Evolutionary conservation across 345 rosid genomes (phyloP).

Genomic region (Heritiera littoralis): DNA sequence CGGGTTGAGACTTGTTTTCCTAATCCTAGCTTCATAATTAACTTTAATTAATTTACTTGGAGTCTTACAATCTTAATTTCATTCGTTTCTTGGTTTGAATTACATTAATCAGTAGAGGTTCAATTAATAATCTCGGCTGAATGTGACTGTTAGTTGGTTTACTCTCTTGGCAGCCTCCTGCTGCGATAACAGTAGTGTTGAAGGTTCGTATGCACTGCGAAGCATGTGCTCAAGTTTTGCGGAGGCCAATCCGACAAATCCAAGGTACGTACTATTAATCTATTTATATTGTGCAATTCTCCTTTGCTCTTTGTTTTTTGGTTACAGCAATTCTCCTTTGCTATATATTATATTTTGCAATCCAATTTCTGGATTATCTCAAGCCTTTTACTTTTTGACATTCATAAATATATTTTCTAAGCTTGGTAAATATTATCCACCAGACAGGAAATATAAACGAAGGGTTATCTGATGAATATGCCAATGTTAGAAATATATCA

Average conservation of each 20-base stretch:
- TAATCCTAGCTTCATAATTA: neutral
- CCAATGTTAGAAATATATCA: neutral
- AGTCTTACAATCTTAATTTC: neutral
- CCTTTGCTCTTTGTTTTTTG: too few species aligned
- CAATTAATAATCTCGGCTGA: neutral
- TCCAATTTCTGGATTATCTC: neutral
- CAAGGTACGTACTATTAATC: neutral
- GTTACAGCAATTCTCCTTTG: too few species aligned
- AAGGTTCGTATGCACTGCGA: slow-evolving; percentile 70
- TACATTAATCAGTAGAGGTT: too few species aligned
- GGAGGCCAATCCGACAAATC: slow-evolving; percentile 49
- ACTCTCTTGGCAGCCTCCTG: slow-evolving; percentile 42
- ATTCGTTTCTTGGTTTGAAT: too few species aligned
- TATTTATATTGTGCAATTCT: neutral
- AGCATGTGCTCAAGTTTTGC: slow-evolving; percentile 64
- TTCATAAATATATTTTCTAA: neutral
- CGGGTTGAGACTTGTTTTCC: slow-evolving; percentile 10
- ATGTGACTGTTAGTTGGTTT: neutral
- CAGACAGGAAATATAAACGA: neutral
- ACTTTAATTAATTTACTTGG: neutral
- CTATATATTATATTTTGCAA: neutral
- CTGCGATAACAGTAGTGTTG: slow-evolving; percentile 51
- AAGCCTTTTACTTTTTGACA: too few species aligned
- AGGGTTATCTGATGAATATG: neutral
- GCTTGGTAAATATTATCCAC: too few species aligned